phyloP scores from a whole-genome alignment of 306 rosid genomes.

The Sphenostylis stenocarpa region DNA sequence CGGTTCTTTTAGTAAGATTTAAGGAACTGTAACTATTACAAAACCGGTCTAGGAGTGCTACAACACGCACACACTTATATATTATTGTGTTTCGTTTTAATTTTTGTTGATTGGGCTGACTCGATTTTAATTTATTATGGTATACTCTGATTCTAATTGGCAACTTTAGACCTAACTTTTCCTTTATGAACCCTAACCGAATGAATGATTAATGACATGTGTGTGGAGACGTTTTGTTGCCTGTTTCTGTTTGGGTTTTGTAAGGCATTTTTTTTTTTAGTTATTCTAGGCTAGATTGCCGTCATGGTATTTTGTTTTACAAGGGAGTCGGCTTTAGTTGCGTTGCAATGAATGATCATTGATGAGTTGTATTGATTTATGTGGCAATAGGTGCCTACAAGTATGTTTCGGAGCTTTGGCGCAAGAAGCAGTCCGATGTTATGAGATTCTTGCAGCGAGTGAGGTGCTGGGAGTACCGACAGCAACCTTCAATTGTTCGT shows the following conservation, averaged over 20 bases:
- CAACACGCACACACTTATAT: too few species aligned
- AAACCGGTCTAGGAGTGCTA: neutral
- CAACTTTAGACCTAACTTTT: neutral
- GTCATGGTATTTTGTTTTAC: neutral
- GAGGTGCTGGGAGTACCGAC: constrained; percentile 94
- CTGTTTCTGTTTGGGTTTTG: neutral
- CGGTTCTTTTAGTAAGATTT: neutral
- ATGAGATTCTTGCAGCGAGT: constrained; percentile 89
- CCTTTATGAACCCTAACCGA: neutral
- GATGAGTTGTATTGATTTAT: neutral
- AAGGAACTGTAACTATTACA: neutral
- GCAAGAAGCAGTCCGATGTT: constrained; percentile 88
- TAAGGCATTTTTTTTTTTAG: neutral
- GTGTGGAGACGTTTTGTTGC: too few species aligned
- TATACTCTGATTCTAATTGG: neutral
- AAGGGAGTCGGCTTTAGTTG: neutral
- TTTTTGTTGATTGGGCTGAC: neutral
- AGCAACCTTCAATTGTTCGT: constrained; percentile 81
- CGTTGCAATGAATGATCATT: neutral
- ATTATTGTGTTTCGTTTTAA: neutral
- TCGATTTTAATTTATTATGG: neutral
- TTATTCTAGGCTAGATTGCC: neutral
- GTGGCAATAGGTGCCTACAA: constrained; percentile 70
- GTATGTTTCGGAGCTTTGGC: constrained; percentile 87
- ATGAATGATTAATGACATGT: neutral